These are phyloP conservation scores for Penicillium frequentans DNA, from an alignment of 2,329 filamentous ascomycete genomes.

Conservation along the genomic window DNA sequence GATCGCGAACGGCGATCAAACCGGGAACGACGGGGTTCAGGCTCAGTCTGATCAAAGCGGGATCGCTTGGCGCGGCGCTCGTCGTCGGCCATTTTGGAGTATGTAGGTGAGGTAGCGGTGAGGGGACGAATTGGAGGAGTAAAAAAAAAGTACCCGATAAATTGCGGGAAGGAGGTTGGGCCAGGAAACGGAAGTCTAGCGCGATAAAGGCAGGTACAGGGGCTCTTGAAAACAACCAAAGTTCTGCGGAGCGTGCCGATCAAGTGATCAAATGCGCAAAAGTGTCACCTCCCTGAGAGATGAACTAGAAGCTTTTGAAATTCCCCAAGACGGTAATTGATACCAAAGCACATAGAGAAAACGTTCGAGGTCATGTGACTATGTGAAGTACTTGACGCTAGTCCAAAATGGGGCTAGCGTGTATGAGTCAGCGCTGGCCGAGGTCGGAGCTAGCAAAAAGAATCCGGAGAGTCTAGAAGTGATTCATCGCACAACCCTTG, in stretches of 20 bases:
- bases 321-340: neutral
- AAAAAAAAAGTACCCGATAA: neutral
- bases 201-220: neutral
- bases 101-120: neutral
- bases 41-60: conserved; percentile 89
- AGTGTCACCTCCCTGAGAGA: neutral
- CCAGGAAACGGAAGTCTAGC: neutral
- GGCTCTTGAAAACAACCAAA: neutral
- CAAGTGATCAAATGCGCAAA: neutral
- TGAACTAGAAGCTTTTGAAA: neutral
- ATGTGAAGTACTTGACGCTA: neutral
- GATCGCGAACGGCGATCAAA: conserved; percentile 93
- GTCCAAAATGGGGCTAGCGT: neutral
- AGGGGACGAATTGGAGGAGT: neutral
- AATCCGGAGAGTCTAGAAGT: conserved; percentile 24
- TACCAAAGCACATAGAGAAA: conserved; percentile 6
- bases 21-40: conserved; percentile 75
- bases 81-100: conserved; percentile 67
- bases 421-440: conserved; percentile 37
- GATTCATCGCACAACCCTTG: conserved; percentile 26
- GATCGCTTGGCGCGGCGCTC: conserved; percentile 79
- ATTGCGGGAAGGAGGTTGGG: neutral
- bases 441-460: conserved; percentile 35
- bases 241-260: neutral
- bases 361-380: neutral